Percentiles rank a stretch among this genome's conserved stretches.
phyloP scores from a whole-genome alignment of 257 asterid genomes.

The Anisodus tanguticus region DNA sequence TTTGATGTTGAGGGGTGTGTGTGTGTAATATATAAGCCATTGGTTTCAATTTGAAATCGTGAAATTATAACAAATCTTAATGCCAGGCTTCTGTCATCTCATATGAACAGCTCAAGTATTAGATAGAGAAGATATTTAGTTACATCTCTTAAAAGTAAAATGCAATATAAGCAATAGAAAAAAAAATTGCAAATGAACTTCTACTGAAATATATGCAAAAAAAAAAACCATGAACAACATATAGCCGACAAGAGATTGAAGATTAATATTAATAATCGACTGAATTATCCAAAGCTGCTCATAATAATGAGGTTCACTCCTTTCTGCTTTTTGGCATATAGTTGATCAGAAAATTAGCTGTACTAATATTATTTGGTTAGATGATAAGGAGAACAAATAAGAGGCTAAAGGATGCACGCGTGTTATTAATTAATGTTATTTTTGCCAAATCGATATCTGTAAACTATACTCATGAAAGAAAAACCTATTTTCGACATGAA shows the following conservation, averaged over 20 bases:
- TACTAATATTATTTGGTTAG: not conserved
- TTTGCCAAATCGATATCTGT: not conserved
- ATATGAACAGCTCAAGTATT: not conserved
- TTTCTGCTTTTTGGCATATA: too few relatives aligned
- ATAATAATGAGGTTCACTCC: too few relatives aligned
- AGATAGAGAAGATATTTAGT: not conserved
- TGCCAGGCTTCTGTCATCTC: not conserved
- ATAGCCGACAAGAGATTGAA: too few relatives aligned
- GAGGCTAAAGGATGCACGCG: not conserved
- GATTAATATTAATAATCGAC: too few relatives aligned
- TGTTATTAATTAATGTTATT: not conserved
- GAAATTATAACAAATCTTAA: not conserved
- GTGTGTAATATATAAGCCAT: not conserved
- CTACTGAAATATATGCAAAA: too few relatives aligned
- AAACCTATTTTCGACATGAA: not conserved
- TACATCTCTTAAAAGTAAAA: not conserved
- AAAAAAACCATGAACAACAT: too few relatives aligned
- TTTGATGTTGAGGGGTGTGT: not conserved
- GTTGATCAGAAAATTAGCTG: too few relatives aligned
- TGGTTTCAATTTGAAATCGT: constrained; percentile 1
- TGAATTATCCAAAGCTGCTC: too few relatives aligned
- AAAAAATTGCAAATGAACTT: too few relatives aligned
- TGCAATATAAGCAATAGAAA: not conserved
- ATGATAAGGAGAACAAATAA: not conserved
- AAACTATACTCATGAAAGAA: not conserved